phyloP scores from a whole-genome alignment of 345 rosid species.

The Acer yangbiense region DNA sequence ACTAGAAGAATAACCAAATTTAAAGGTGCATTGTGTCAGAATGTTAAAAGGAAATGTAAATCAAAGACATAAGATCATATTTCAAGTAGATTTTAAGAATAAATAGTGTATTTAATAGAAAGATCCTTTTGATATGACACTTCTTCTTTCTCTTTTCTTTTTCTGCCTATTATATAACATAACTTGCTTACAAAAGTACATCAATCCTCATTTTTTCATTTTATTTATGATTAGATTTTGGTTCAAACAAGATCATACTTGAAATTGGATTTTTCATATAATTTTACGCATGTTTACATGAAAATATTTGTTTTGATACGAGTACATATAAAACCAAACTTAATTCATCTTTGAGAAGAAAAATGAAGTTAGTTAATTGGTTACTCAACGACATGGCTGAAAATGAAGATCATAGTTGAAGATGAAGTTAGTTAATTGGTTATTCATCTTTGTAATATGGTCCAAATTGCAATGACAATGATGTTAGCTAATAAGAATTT shows the following conservation, averaged over 20 bases:
- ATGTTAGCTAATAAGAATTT: background rate
- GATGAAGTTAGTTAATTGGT: too few relatives aligned
- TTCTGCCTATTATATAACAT: background rate
- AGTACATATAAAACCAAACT: background rate
- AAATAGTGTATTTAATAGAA: background rate
- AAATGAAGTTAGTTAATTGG: background rate
- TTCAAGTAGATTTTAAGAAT: background rate
- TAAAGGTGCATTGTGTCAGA: background rate
- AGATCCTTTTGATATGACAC: background rate
- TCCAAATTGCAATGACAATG: background rate
- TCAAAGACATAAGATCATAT: background rate
- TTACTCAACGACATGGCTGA: background rate
- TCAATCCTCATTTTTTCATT: background rate
- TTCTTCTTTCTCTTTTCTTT: background rate
- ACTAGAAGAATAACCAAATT: background rate
- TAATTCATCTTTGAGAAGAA: background rate
- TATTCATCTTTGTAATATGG: too few relatives aligned
- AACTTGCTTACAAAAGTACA: too few relatives aligned
- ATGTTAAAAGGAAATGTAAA: background rate
- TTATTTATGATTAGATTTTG: background rate
- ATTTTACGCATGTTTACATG: background rate
- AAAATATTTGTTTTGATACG: background rate
- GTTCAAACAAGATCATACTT: background rate
- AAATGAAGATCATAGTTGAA: too few relatives aligned
- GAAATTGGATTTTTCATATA: too few relatives aligned